A percentile compares a stretch with the other conserved stretches of the same genome.
Conservation (phyloP, 495 filamentous ascomycete species). For the Penicillium psychrofluorescens region DNA sequence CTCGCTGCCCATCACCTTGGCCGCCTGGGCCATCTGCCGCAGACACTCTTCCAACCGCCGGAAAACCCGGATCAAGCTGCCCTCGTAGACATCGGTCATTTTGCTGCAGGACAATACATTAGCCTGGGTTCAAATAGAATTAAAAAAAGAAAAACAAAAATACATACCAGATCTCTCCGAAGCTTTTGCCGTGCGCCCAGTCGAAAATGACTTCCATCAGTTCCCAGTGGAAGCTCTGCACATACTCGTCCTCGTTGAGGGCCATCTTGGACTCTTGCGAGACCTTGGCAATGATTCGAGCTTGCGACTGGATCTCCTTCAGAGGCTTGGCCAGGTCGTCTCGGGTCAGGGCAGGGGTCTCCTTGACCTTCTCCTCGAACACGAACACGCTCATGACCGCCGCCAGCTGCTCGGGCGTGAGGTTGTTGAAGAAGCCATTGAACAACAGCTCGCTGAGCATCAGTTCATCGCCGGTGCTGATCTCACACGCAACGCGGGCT, state of each 20-base stretch:
- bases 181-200: conserved; percentile 88
- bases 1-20: conserved; percentile 95
- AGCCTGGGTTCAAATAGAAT: neutral
- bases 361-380: conserved; percentile 87
- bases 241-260: conserved; percentile 88
- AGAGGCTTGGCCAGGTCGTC: conserved; percentile 83
- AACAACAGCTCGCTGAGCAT: conserved; percentile 89
- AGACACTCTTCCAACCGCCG: conserved; percentile 89
- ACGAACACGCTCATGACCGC: conserved; percentile 87
- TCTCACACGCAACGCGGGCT: conserved; percentile 93
- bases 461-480: conserved; percentile 86
- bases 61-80: conserved; percentile 91
- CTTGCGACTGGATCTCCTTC: conserved; percentile 76
- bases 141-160: neutral
- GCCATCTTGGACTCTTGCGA: conserved; percentile 87
- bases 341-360: conserved; percentile 52
- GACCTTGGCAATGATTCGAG: conserved; percentile 81
- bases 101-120: conserved; percentile 47
- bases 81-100: conserved; percentile 98
- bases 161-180: conserved; percentile 89
- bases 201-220: conserved; percentile 94
- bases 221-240: conserved; percentile 78
- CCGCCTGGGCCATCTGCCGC: conserved; percentile 94
- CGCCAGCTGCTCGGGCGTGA: conserved; percentile 79
- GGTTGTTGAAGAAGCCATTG: conserved; percentile 95